Conservation (phyloP, 1,284 basidiomycete genomes). For the Polyporus tsugae region DNA sequence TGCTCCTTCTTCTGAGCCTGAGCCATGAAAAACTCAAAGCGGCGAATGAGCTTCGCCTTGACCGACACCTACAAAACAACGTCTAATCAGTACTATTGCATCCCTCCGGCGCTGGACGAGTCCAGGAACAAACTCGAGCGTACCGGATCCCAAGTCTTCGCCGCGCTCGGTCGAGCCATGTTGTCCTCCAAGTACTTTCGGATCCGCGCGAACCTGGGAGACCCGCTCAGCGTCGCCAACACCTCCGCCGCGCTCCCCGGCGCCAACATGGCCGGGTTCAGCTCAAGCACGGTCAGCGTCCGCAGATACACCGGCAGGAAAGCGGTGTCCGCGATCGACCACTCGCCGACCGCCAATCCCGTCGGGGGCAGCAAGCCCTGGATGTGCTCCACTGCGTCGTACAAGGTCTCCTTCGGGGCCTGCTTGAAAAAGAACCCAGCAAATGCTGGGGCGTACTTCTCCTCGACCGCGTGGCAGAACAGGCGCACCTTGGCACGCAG, state of each 20-base stretch:
- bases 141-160: slow-evolving; percentile 44
- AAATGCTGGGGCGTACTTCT: slow-evolving; percentile 39
- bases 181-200: slow-evolving; percentile 41
- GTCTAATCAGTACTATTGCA: too few species aligned
- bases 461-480: slow-evolving; percentile 61
- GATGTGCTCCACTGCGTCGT: slow-evolving; percentile 41
- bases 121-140: not conserved
- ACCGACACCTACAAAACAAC: not conserved
- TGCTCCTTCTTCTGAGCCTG: not conserved
- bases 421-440: slow-evolving; percentile 43
- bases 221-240: slow-evolving; percentile 32
- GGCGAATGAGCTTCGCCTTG: not conserved
- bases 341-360: slow-evolving; percentile 43
- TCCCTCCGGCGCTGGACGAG: not conserved
- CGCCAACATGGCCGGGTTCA: slow-evolving; percentile 41
- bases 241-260: slow-evolving; percentile 39
- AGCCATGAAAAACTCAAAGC: not conserved
- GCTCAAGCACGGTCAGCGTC: slow-evolving; percentile 33
- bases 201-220: slow-evolving; percentile 41
- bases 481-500: slow-evolving; percentile 63
- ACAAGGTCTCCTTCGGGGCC: slow-evolving; percentile 50
- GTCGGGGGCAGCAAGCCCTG: slow-evolving; percentile 39
- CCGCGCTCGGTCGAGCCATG: slow-evolving; percentile 40
- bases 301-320: slow-evolving; percentile 48
- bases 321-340: slow-evolving; percentile 62